Evolutionary conservation across 2,329 filamentous ascomycete genomes (phyloP).

Genomic region (Curvularia verruculosa): DNA sequence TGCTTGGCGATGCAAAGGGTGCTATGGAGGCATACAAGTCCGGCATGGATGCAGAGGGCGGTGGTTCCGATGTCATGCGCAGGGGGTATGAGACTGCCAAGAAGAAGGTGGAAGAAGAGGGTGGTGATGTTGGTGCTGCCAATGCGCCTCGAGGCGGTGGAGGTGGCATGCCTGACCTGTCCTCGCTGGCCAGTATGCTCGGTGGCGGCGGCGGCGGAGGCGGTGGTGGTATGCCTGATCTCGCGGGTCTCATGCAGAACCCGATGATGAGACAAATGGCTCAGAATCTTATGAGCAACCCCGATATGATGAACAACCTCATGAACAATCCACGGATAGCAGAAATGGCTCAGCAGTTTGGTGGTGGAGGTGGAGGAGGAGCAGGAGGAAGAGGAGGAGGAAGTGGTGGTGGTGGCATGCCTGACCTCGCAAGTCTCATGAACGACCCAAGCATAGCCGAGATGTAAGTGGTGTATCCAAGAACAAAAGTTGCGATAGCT

Average conservation of each 20-base stretch:
- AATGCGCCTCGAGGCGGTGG: constrained; percentile 56
- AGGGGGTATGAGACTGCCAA: constrained; percentile 95
- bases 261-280: constrained; percentile 99
- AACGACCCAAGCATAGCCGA: constrained; percentile 89
- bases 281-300: constrained; percentile 96
- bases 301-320: constrained; percentile 85
- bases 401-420: constrained; percentile 81
- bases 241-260: constrained; percentile 68
- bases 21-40: constrained; percentile 93
- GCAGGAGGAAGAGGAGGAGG: constrained; percentile 61
- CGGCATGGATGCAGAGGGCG: constrained; percentile 93
- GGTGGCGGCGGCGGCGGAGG: constrained; percentile 58
- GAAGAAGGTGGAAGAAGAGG: constrained; percentile 82
- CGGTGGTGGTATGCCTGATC: constrained; percentile 83
- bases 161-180: constrained; percentile 84
- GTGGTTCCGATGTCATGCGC: constrained; percentile 96
- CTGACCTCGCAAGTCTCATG: constrained; percentile 85
- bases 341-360: constrained; percentile 83
- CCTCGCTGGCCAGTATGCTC: constrained; percentile 66
- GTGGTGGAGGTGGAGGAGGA: constrained; percentile 46
- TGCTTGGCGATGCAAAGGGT: constrained; percentile 86
- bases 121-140: constrained; percentile 58
- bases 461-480: constrained; percentile 69
- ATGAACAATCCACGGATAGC: constrained; percentile 92
- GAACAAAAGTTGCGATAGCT: background rate